These are phyloP conservation scores for Stachybotrys elegans DNA, from an alignment of 2,329 filamentous ascomycete genomes.

Conservation along the genomic window DNA sequence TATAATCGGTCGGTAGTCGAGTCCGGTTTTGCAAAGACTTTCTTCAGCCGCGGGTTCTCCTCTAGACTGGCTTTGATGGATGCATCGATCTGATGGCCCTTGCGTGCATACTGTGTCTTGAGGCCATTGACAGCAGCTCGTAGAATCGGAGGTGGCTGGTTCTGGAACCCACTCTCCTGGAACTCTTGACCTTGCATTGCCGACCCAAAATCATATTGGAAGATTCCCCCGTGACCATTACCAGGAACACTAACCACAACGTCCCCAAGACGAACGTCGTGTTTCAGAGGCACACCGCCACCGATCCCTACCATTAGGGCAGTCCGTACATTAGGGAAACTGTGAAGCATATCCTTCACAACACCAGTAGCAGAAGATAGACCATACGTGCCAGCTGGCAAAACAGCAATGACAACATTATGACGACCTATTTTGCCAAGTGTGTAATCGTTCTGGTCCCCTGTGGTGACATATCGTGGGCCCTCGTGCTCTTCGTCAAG, in stretches of 20 bases:
- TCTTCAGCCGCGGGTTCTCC: not conserved
- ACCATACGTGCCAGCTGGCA: conserved; percentile 24
- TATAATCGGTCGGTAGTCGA: not conserved
- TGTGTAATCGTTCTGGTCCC: conserved; percentile 20
- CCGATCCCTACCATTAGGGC: conserved; percentile 10
- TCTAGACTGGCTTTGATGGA: not conserved
- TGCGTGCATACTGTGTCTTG: not conserved
- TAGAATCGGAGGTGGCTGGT: conserved; percentile 3
- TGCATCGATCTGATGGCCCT: not conserved
- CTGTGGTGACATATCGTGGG: not conserved
- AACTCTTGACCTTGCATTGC: conserved; percentile 3
- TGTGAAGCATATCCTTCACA: conserved; percentile 21
- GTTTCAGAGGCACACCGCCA: conserved; percentile 6
- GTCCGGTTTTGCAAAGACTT: not conserved
- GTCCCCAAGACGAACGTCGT: conserved; percentile 10
- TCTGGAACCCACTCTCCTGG: conserved; percentile 1
- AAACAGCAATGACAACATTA: conserved; percentile 19
- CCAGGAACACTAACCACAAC: conserved; percentile 6
- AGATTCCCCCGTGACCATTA: conserved; percentile 1
- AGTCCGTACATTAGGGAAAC: conserved; percentile 18
- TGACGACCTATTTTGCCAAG: conserved; percentile 18
- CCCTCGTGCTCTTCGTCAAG: conserved; percentile 12
- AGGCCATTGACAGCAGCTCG: not conserved
- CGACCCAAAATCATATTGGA: conserved; percentile 9
- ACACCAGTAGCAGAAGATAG: conserved; percentile 20